Evolutionary conservation across 2,329 filamentous ascomycete species (phyloP).

Genomic region (Tricladium varicosporioides): DNA sequence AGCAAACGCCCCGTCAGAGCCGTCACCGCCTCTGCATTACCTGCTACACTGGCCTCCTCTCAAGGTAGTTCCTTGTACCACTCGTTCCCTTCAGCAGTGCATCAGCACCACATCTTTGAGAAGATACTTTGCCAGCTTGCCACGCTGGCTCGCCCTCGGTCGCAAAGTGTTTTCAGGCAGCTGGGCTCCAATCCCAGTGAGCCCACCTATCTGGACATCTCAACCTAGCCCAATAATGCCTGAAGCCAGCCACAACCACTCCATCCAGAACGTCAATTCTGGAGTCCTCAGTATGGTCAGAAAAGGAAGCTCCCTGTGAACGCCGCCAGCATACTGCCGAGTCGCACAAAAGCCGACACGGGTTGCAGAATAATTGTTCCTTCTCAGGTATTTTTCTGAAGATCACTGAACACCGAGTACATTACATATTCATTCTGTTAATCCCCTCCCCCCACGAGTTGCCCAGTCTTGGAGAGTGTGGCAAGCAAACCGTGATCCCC

Average conservation of each 20-base stretch:
- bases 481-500: slow-evolving; percentile 7
- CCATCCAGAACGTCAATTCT: neutral
- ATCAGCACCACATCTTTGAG: neutral
- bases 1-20: neutral
- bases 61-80: neutral
- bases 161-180: slow-evolving; percentile 1
- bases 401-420: slow-evolving; percentile 2
- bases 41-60: neutral
- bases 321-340: neutral
- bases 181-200: slow-evolving; percentile 3
- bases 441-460: neutral
- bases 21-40: neutral
- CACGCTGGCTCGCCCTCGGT: slow-evolving; percentile 7
- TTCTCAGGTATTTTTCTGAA: slow-evolving; percentile 1
- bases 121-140: neutral
- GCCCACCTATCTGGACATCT: neutral
- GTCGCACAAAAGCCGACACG: neutral
- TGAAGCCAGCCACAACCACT: slow-evolving; percentile 4
- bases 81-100: neutral
- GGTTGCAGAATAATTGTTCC: neutral
- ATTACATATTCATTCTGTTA: neutral
- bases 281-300: neutral
- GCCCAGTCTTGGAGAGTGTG: slow-evolving; percentile 17
- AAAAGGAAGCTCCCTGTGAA: slow-evolving; percentile 3
- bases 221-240: slow-evolving; percentile 14